phyloP scores from a whole-genome alignment of 2,329 filamentous ascomycete species.

The Fusarium brevicatenulatum region DNA sequence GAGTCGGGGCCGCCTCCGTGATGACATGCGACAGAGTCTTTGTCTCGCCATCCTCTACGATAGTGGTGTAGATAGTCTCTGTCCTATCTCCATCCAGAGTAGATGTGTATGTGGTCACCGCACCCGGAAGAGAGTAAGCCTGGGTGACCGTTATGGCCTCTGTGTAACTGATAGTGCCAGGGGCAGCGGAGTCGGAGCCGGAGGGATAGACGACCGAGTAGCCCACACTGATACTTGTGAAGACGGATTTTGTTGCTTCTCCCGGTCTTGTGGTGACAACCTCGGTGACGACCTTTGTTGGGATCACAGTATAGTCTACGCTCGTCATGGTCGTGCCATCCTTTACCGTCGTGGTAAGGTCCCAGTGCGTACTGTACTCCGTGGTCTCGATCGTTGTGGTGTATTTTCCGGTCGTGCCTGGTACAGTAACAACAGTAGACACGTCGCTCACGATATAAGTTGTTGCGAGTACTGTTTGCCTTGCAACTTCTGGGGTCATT shows the following conservation, averaged over 20 bases:
- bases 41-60: conserved; percentile 24
- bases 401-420: conserved; percentile 38
- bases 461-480: conserved; percentile 18
- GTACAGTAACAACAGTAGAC: conserved; percentile 30
- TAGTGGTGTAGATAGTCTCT: conserved; percentile 15
- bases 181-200: background rate
- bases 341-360: conserved; percentile 21
- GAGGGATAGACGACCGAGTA: conserved; percentile 15
- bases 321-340: conserved; percentile 17
- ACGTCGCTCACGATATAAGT: conserved; percentile 27
- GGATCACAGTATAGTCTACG: conserved; percentile 4
- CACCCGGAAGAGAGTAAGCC: conserved; percentile 17
- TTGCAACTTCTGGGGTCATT: background rate
- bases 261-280: conserved; percentile 14
- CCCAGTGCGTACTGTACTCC: conserved; percentile 16
- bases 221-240: conserved; percentile 17
- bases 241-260: background rate
- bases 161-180: conserved; percentile 4
- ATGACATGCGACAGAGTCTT: conserved; percentile 8
- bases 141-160: conserved; percentile 15
- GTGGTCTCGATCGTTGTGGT: conserved; percentile 30
- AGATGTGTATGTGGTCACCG: background rate
- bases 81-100: conserved; percentile 10
- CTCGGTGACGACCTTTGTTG: conserved; percentile 27
- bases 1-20: conserved; percentile 21